Base-by-base conservation (phyloP, 768 basidiomycete species). In the Hericium coralloides region DNA sequence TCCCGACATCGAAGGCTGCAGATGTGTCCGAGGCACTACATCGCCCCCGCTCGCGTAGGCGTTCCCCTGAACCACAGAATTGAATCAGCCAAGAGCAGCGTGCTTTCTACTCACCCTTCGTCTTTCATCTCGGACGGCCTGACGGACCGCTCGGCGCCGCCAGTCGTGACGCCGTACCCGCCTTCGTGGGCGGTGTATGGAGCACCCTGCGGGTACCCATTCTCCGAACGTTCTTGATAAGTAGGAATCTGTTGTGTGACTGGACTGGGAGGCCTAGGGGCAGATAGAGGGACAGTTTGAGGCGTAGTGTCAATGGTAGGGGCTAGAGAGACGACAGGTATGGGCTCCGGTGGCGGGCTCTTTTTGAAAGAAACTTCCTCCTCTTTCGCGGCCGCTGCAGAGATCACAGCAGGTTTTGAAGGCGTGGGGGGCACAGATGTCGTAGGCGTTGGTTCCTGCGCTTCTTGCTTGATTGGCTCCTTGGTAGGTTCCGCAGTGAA, bases 51-150 rank as follows among this genome's bases (percentile, higher is more conserved):
- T 56, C 57, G 56, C 38, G 41, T 58, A 36, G 56, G 43, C 43
- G 43, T 20, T 31, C 43, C 43, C 57, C 54, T 57, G 45, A 45
- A 18, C 43, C 14, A 45, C 43, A 45, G 20, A 45, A 31, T 31
- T 39, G 49, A 17, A 50, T 73, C 72, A 73, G 61, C 52, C 37
- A 20, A 39, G 41, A 31, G 12, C 39, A 52, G 54, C 55, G 49
- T 38, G 53, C 43, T 31, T 47, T 15, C 9, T 7, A 60, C 92
- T 90, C 81, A 95, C 93, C 93, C 93, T 89, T 94, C 93, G 65
- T 95, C 93, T 70, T 92, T 92, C 90, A 92, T 92, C 71, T 95
- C 92, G 12, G 85, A 85, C 20, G 89, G 89, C 25, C 89, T 79
- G 31, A 92, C 73, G 53, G 79, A 79, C 52, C 87, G 79, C 66